Percentiles rank a stretch among this genome's conserved stretches.
Conservation (phyloP, 192 early-diverging fungal species). For the Podila clonocystis region DNA sequence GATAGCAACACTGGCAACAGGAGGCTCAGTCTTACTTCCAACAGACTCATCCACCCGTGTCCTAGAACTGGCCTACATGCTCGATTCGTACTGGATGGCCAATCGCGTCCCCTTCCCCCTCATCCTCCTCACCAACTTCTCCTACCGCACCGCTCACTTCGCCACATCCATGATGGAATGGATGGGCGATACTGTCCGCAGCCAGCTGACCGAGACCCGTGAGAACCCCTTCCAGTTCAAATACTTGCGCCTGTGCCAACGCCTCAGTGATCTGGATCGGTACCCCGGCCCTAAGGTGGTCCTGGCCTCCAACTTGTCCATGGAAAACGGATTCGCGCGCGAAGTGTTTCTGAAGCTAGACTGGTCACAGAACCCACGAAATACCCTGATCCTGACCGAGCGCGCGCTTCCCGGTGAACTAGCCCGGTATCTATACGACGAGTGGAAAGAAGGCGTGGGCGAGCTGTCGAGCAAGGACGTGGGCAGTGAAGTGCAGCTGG, state of each 20-base stretch:
- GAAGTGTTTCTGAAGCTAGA: slow-evolving; percentile 83
- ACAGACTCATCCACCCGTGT: slow-evolving; percentile 90
- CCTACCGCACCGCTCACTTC: slow-evolving; percentile 79
- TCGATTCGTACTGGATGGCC: slow-evolving; percentile 88
- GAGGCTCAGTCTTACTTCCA: slow-evolving; percentile 89
- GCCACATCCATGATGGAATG: slow-evolving; percentile 95
- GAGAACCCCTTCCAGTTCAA: slow-evolving; percentile 93
- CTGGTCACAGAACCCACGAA: slow-evolving; percentile 50
- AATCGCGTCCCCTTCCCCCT: slow-evolving; percentile 72
- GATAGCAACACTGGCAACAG: slow-evolving; percentile 65
- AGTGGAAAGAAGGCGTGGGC: slow-evolving; percentile 61
- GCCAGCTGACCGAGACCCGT: slow-evolving; percentile 74
- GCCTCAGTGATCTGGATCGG: slow-evolving; percentile 73
- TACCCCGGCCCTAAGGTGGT: slow-evolving; percentile 84
- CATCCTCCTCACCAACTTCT: slow-evolving; percentile 81
- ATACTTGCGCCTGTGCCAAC: slow-evolving; percentile 74
- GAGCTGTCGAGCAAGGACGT: slow-evolving; percentile 30
- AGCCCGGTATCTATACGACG: slow-evolving; percentile 70
- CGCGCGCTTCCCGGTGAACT: slow-evolving; percentile 77
- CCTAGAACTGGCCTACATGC: slow-evolving; percentile 88
- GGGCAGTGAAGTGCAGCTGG: slow-evolving; percentile 38
- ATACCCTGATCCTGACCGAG: slow-evolving; percentile 83
- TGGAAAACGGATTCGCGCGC: slow-evolving; percentile 85
- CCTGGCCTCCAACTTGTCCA: slow-evolving; percentile 79
- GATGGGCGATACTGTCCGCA: slow-evolving; percentile 89